Percentiles rank a stretch among this genome's conserved stretches.
These are phyloP conservation scores for Rhinocladiella similis DNA, from an alignment of 2,329 filamentous ascomycete genomes.

Conservation along the genomic window DNA sequence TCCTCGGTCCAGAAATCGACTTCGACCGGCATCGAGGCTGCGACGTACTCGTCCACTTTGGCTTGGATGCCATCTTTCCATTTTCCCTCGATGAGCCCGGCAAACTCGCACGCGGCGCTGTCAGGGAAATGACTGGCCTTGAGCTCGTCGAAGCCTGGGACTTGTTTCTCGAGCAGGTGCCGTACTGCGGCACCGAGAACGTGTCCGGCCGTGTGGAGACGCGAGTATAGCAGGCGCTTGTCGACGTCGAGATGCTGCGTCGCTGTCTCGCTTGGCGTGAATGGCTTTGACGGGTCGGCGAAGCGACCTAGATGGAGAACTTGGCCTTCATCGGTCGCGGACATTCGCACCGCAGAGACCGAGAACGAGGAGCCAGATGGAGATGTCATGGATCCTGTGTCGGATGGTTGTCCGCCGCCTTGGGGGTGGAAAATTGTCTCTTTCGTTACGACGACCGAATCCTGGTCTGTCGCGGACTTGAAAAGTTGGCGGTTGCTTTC, in stretches of 20 bases:
- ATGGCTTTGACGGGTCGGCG: conserved; percentile 31
- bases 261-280: conserved; percentile 48
- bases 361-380: conserved; percentile 42
- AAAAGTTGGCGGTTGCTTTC: conserved; percentile 57
- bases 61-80: conserved; percentile 64
- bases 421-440: conserved; percentile 75
- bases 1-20: conserved; percentile 69
- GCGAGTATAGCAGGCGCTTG: conserved; percentile 64
- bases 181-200: conserved; percentile 69
- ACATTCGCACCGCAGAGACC: conserved; percentile 60
- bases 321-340: conserved; percentile 49
- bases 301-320: conserved; percentile 69
- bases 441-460: conserved; percentile 61
- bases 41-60: conserved; percentile 60
- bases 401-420: conserved; percentile 72
- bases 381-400: conserved; percentile 58
- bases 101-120: conserved; percentile 67
- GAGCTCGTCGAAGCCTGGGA: conserved; percentile 61
- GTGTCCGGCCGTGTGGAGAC: conserved; percentile 73
- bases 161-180: conserved; percentile 53
- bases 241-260: conserved; percentile 61
- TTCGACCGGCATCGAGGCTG: conserved; percentile 57
- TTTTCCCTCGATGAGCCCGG: conserved; percentile 64
- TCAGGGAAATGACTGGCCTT: conserved; percentile 74
- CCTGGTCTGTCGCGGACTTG: conserved; percentile 54